Evolutionary conservation across 1,284 basidiomycete species (phyloP), one percentile per base, ranked within the genome.

Genomic region (Sutorius eximius): DNA sequence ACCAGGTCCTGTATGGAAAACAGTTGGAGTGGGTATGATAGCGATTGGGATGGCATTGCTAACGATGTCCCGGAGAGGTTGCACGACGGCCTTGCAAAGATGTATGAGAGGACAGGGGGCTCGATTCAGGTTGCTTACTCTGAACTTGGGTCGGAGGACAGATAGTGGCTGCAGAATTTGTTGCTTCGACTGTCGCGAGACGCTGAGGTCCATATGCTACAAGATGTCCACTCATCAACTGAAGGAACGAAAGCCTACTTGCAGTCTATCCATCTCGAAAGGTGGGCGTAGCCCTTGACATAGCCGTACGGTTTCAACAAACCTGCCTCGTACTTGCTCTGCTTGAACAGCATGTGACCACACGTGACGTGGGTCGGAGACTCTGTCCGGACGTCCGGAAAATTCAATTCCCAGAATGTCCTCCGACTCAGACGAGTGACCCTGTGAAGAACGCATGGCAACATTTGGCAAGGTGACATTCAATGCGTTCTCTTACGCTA

Each of bases 321-420:
- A 0, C 95, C 96, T 1, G 95, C 96, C 69, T 98, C 95, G 73
- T 97, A 98, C 73, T 98, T 98, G 65, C 92, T 95, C 61, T n/a
- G n/a, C n/a, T n/a, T n/a, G n/a, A n/a, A n/a, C n/a, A n/a, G n/a
- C n/a, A n/a, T n/a, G n/a, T n/a, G n/a, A n/a, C n/a, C n/a, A n/a
- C n/a, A n/a, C n/a, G n/a, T n/a, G n/a, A n/a, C n/a, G n/a, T n/a
- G n/a, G n/a, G n/a, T n/a, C n/a, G n/a, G n/a, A n/a, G n/a, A n/a
- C n/a, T n/a, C n/a, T n/a, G n/a, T n/a, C n/a, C n/a, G n/a, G n/a
- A n/a, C n/a, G n/a, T n/a, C n/a, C n/a, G n/a, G n/a, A n/a, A n/a
- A n/a, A n/a, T n/a, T n/a, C n/a, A n/a, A n/a, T n/a, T n/a, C n/a
- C n/a, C n/a, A n/a, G n/a, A n/a, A n/a, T n/a, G n/a, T n/a, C n/a